phyloP scores from a whole-genome alignment of 352 stramenopile species.

The Pythium grandisporangium region DNA sequence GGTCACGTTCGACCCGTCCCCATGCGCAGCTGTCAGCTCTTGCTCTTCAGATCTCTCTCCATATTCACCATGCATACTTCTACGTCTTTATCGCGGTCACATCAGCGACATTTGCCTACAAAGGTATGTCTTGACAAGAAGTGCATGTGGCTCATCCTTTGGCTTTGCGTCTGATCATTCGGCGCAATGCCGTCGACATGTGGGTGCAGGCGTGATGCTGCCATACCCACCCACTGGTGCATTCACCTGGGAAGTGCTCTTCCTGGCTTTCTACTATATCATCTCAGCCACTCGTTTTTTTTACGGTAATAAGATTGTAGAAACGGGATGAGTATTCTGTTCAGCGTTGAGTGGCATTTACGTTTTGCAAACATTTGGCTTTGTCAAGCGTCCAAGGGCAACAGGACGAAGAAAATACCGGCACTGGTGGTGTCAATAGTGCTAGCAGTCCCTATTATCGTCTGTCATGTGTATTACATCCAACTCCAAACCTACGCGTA shows the following conservation, averaged over 20 bases:
- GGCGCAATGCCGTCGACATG: conserved; percentile 4
- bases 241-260: conserved; percentile 47
- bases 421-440: conserved; percentile 48
- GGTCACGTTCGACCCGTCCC: too few relatives aligned
- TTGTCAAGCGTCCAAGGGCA: conserved; percentile 80
- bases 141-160: background rate
- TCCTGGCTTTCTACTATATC: conserved; percentile 49
- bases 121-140: conserved; percentile 19
- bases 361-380: too few relatives aligned
- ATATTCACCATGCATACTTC: conserved; percentile 56
- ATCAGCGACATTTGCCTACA: conserved; percentile 60
- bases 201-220: conserved; percentile 28
- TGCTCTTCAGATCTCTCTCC: conserved; percentile 63
- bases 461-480: conserved; percentile 71
- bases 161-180: too few relatives aligned
- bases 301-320: too few relatives aligned
- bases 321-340: too few relatives aligned
- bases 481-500: conserved; percentile 74
- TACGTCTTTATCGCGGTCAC: conserved; percentile 42
- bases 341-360: too few relatives aligned
- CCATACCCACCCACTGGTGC: conserved; percentile 34
- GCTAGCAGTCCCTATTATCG: conserved; percentile 34
- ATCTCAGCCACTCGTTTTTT: conserved; percentile 58
- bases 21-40: conserved; percentile 28
- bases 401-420: conserved; percentile 54